Conservation (phyloP, 2,329 filamentous ascomycete species). For the Madurella mycetomatis region DNA sequence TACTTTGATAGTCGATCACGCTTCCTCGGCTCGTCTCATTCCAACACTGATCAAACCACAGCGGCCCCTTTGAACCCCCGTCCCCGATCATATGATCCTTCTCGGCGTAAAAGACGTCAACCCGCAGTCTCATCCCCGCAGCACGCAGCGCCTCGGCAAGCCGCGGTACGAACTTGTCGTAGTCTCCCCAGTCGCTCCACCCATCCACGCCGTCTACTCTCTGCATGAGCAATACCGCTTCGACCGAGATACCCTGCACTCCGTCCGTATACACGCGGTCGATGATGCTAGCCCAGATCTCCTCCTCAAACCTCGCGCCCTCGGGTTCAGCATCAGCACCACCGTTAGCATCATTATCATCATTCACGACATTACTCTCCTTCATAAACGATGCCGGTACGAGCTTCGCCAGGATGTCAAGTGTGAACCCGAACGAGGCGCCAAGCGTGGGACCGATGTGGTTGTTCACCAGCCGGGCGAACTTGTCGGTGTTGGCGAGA, state of each 20-base stretch:
- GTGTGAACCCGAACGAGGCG: conserved; percentile 3
- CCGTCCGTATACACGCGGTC: conserved; percentile 25
- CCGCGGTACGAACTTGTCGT: conserved; percentile 28
- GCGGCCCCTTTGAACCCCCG: conserved; percentile 23
- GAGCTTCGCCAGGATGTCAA: no score
- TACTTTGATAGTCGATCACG: conserved; percentile 24
- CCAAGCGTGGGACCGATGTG: conserved; percentile 21
- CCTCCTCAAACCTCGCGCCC: conserved; percentile 22
- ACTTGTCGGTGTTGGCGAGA: conserved; percentile 22
- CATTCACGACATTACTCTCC: background rate
- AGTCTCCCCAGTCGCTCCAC: conserved; percentile 32
- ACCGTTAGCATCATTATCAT: no score
- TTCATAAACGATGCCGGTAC: no score
- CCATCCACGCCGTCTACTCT: conserved; percentile 17
- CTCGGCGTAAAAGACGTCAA: conserved; percentile 30
- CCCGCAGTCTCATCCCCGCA: conserved; percentile 16
- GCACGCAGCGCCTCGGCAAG: conserved; percentile 22
- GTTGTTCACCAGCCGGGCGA: conserved; percentile 23
- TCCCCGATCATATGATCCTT: conserved; percentile 30
- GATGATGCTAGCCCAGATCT: conserved; percentile 18
- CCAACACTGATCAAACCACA: conserved; percentile 32
- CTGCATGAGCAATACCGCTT: conserved; percentile 30
- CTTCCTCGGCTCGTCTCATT: background rate
- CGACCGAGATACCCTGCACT: conserved; percentile 27
- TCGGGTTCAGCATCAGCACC: background rate